Conservation (phyloP, 2,329 filamentous ascomycete genomes). For the Ascochyta viciae-villosae region DNA sequence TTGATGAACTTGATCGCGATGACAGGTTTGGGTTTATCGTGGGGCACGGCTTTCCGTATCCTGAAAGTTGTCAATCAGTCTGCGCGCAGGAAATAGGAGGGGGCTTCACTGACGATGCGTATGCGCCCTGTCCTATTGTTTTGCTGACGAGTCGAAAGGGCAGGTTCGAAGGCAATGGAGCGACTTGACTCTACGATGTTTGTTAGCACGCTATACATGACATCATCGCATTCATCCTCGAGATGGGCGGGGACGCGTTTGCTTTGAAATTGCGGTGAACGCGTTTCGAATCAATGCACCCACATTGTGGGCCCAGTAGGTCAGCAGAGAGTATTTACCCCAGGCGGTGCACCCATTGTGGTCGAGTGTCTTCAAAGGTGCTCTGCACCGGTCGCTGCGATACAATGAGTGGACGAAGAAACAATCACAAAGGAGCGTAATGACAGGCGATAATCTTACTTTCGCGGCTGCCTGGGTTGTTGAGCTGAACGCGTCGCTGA, state of each 20-base stretch:
- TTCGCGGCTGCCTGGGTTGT: constrained; percentile 14
- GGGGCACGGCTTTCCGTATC: constrained; percentile 90
- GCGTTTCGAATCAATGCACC: constrained; percentile 6
- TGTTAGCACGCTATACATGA: constrained; percentile 1
- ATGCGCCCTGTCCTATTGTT: constrained; percentile 94
- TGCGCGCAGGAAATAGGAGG: not conserved
- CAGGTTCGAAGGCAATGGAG: constrained; percentile 81
- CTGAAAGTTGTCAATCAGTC: constrained; percentile 44
- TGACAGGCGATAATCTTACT: constrained; percentile 1
- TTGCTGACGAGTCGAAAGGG: constrained; percentile 95
- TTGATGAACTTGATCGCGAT: constrained; percentile 99
- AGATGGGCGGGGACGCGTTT: not conserved
- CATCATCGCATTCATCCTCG: not conserved
- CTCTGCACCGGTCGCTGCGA: not conserved
- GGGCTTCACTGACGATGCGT: constrained; percentile 77
- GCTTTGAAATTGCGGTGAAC: constrained; percentile 1
- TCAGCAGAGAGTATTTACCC: constrained; percentile 26
- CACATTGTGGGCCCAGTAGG: constrained; percentile 11
- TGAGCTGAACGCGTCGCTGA: constrained; percentile 3
- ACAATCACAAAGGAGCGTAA: not conserved
- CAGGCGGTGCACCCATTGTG: constrained; percentile 32
- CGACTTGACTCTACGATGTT: constrained; percentile 77
- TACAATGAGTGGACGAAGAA: not conserved
- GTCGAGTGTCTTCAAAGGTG: not conserved
- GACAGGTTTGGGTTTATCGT: constrained; percentile 72